Conservation (phyloP, 352 stramenopile species). For the Albugo candida region DNA sequence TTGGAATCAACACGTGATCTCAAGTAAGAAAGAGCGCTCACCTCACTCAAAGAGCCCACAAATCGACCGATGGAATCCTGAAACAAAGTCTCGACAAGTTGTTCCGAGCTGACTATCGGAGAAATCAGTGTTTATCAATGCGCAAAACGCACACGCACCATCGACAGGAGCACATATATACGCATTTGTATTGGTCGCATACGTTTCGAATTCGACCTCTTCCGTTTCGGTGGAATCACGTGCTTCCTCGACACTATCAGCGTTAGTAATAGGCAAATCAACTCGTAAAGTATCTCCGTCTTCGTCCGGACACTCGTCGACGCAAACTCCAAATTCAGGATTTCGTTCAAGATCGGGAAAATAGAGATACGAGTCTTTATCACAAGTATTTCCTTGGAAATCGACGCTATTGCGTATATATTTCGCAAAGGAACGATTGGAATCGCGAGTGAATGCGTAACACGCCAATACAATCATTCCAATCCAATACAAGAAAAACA, state of each 20-base stretch:
- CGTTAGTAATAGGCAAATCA: slow-evolving; percentile 19
- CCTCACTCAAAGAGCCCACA: slow-evolving; percentile 51
- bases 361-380: slow-evolving; percentile 31
- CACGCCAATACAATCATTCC: slow-evolving; percentile 53
- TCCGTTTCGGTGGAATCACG: slow-evolving; percentile 7
- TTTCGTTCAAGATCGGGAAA: slow-evolving; percentile 46
- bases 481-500: slow-evolving; percentile 50
- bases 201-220: slow-evolving; percentile 36
- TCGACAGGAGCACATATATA: slow-evolving; percentile 43
- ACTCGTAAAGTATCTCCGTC: slow-evolving; percentile 24
- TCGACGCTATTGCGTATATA: slow-evolving; percentile 67
- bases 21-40: slow-evolving; percentile 8
- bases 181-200: slow-evolving; percentile 37
- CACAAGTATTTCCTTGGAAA: slow-evolving; percentile 43
- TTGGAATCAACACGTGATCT: background rate
- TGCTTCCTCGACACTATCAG: no score
- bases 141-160: slow-evolving; percentile 12
- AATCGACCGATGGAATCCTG: slow-evolving; percentile 55
- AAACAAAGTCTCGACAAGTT: slow-evolving; percentile 39
- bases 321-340: slow-evolving; percentile 65
- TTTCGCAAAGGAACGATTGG: slow-evolving; percentile 38
- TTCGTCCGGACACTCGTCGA: slow-evolving; percentile 23
- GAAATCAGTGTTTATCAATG: background rate
- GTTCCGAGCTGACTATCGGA: slow-evolving; percentile 20
- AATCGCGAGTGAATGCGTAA: slow-evolving; percentile 44